A percentile compares a stretch with the other conserved stretches of the same genome.
phyloP scores from a whole-genome alignment of 2,329 filamentous ascomycete species.

The Talaromyces rugulosus region DNA sequence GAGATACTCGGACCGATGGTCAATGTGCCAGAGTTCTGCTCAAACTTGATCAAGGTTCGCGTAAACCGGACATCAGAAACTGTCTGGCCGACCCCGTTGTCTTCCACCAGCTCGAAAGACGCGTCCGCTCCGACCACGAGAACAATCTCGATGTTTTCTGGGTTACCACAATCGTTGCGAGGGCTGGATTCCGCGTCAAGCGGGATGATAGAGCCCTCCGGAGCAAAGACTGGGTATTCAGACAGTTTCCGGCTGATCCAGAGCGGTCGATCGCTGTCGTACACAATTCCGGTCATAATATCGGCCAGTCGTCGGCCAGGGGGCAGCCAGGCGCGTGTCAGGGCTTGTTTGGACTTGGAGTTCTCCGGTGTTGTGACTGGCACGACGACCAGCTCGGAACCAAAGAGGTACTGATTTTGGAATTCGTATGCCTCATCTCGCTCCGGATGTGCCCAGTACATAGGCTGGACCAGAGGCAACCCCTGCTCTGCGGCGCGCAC shows the following conservation, averaged over 20 bases:
- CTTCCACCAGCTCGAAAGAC: constrained; percentile 10
- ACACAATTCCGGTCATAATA: constrained; percentile 55
- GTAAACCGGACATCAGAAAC: neutral
- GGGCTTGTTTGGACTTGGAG: constrained; percentile 43
- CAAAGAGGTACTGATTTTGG: constrained; percentile 59
- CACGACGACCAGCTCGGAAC: constrained; percentile 52
- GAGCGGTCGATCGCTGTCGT: constrained; percentile 54
- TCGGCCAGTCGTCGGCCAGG: constrained; percentile 49
- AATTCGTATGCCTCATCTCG: constrained; percentile 52
- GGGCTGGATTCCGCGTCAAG: constrained; percentile 42
- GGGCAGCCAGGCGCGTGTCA: constrained; percentile 55
- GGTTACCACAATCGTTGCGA: constrained; percentile 17
- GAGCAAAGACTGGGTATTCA: constrained; percentile 51
- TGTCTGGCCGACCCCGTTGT: neutral
- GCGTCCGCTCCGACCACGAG: constrained; percentile 44
- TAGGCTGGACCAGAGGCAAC: constrained; percentile 55
- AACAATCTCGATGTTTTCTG: constrained; percentile 16
- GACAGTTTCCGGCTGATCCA: constrained; percentile 49
- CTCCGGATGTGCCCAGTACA: constrained; percentile 59
- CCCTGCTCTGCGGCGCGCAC: constrained; percentile 40
- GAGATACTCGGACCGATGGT: neutral
- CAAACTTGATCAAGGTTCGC: constrained; percentile 5
- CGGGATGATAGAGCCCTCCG: constrained; percentile 56
- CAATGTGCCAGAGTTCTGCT: neutral
- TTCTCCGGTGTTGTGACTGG: constrained; percentile 54